These are phyloP conservation scores for Vitis rotundifolia DNA, from an alignment of 164 flowering plant species.

Conservation along the genomic window DNA sequence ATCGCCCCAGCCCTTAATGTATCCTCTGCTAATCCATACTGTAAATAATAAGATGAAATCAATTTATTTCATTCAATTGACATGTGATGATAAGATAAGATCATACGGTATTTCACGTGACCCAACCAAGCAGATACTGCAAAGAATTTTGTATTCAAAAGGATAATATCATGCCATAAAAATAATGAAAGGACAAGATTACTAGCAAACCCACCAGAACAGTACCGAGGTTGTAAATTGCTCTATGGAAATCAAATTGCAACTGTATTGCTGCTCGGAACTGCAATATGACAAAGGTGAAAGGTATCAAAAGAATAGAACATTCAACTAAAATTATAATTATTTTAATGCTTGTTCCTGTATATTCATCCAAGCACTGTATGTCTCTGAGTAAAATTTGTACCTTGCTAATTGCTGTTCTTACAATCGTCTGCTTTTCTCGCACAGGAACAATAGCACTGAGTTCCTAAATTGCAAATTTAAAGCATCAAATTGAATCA, in stretches of 20 bases:
- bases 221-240: constrained; percentile 99
- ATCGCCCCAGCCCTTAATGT: constrained; percentile 80
- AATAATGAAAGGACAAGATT: constrained; percentile 3
- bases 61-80: not conserved
- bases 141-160: not conserved
- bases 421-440: constrained; percentile 90
- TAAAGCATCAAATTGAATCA: not conserved
- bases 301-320: constrained; percentile 9
- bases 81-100: not conserved
- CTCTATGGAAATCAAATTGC: constrained; percentile 98
- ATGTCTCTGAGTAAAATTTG: constrained; percentile 18
- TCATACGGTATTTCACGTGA: not conserved
- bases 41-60: constrained; percentile 13
- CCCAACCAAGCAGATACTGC: not conserved
- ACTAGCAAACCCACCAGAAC: constrained; percentile 72
- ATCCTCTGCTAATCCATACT: constrained; percentile 99
- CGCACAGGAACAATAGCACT: constrained; percentile 94
- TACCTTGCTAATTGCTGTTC: constrained; percentile 94
- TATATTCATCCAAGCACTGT: constrained; percentile 13
- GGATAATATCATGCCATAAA: not conserved
- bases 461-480: constrained; percentile 67
- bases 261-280: constrained; percentile 91
- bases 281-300: constrained; percentile 44
- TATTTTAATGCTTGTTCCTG: constrained; percentile 13
- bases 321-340: not conserved